A percentile compares a stretch with the other conserved stretches of the same genome.
phyloP scores from a whole-genome alignment of 2,329 filamentous ascomycete species.

The Ceratocystis smalleyi region DNA sequence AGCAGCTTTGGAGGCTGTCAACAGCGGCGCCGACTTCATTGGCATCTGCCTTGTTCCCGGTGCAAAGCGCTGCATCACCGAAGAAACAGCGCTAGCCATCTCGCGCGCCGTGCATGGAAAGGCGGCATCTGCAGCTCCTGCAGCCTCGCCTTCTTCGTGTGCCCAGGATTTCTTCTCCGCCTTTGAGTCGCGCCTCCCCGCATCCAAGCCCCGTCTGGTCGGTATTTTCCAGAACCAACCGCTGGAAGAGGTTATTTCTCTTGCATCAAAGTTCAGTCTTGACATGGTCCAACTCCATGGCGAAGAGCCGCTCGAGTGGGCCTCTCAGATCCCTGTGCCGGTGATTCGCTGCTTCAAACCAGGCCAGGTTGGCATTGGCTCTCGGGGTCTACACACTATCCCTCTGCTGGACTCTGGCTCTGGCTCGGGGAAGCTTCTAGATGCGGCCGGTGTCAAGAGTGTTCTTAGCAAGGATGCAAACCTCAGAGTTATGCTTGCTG shows the following conservation, averaged over 20 bases:
- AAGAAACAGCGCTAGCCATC: slow-evolving; percentile 66
- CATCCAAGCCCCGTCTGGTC: slow-evolving; percentile 58
- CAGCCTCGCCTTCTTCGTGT: slow-evolving; percentile 21
- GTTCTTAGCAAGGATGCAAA: slow-evolving; percentile 51
- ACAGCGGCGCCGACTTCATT: slow-evolving; percentile 78
- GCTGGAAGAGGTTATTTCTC: slow-evolving; percentile 61
- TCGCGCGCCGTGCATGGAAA: slow-evolving; percentile 53
- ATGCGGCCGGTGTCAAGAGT: slow-evolving; percentile 52
- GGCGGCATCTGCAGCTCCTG: slow-evolving; percentile 15
- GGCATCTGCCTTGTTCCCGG: slow-evolving; percentile 83
- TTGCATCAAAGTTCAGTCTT: slow-evolving; percentile 59
- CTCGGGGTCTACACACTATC: slow-evolving; percentile 66
- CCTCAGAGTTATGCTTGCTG: slow-evolving; percentile 67
- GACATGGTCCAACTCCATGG: slow-evolving; percentile 92
- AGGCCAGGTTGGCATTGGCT: slow-evolving; percentile 52
- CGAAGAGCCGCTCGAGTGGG: slow-evolving; percentile 84
- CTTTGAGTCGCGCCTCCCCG: slow-evolving; percentile 32
- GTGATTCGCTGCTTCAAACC: slow-evolving; percentile 79
- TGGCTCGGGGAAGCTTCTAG: slow-evolving; percentile 66
- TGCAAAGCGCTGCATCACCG: slow-evolving; percentile 61
- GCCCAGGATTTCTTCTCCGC: slow-evolving; percentile 58
- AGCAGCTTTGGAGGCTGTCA: slow-evolving; percentile 63
- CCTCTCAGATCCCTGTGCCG: slow-evolving; percentile 72
- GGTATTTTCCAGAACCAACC: slow-evolving; percentile 92
- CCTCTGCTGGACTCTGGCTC: slow-evolving; percentile 76